Percentiles rank a stretch among this genome's conserved stretches.
phyloP scores from a whole-genome alignment of 768 basidiomycete genomes.

The Pholiota conissans region DNA sequence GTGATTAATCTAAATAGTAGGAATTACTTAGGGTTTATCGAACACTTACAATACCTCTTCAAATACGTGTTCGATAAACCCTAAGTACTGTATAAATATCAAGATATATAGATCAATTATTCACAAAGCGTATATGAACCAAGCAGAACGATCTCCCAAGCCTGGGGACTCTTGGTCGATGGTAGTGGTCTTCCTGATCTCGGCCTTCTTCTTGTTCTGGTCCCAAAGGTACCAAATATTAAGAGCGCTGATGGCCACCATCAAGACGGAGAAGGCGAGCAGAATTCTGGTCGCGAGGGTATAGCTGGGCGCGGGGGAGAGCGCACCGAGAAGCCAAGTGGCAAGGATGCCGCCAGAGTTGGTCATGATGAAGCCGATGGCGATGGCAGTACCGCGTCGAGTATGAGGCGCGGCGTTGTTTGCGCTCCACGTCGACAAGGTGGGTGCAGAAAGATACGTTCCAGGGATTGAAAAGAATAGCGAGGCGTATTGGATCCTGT shows the following conservation, averaged over 20 bases:
- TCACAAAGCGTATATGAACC: conserved; percentile 53
- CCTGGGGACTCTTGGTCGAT: conserved; percentile 36
- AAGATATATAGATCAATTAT: background rate
- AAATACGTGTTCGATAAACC: no score
- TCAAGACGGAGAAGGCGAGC: conserved; percentile 38
- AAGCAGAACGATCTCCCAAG: conserved; percentile 52
- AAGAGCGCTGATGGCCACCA: conserved; percentile 33
- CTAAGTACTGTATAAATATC: no score
- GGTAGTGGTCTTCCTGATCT: conserved; percentile 27
- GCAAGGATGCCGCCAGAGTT: conserved; percentile 62
- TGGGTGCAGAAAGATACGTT: conserved; percentile 52
- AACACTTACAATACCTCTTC: no score
- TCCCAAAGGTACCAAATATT: conserved; percentile 41
- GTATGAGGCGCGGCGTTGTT: conserved; percentile 61
- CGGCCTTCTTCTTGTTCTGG: conserved; percentile 47
- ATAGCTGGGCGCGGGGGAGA: conserved; percentile 52
- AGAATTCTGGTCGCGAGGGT: conserved; percentile 45
- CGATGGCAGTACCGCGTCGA: conserved; percentile 58
- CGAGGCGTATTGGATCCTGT: conserved; percentile 48
- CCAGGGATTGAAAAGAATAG: conserved; percentile 58
- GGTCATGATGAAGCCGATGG: conserved; percentile 56
- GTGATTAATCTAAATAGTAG: no score
- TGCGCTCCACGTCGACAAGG: conserved; percentile 57
- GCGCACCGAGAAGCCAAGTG: conserved; percentile 56
- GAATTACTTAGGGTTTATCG: no score